Conservation (phyloP, 176 grass and related monocot genomes). For the Paspalum notatum region DNA sequence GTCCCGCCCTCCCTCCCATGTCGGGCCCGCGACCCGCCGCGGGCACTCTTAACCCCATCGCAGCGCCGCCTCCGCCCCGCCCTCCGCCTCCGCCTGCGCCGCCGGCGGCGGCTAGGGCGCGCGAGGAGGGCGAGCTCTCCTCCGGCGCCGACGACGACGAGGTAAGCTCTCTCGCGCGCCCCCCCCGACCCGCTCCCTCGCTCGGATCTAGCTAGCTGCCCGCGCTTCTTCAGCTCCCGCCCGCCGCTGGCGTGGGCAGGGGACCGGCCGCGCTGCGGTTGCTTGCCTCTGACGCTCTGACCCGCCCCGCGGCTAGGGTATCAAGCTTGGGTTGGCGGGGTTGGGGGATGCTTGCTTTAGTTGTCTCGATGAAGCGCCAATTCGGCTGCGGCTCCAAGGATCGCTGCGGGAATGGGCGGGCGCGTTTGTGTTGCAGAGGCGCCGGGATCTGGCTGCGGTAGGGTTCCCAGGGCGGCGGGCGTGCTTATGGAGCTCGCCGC, state of each 20-base stretch:
- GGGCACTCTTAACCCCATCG: slow-evolving; percentile 43
- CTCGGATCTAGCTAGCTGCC: slow-evolving; percentile 19
- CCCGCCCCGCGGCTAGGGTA: slow-evolving; percentile 5
- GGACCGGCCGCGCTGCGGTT: background rate
- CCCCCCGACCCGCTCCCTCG: background rate
- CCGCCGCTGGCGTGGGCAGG: background rate
- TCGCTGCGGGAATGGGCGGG: background rate
- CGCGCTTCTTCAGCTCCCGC: background rate
- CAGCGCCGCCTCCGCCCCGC: background rate
- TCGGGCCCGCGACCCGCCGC: slow-evolving; percentile 26
- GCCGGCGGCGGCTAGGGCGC: slow-evolving; percentile 38
- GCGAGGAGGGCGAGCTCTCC: slow-evolving; percentile 75
- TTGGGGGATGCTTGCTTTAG: background rate
- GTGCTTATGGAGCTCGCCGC: background rate
- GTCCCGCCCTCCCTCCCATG: slow-evolving; percentile 25
- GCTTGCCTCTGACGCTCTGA: slow-evolving; percentile 20
- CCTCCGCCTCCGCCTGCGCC: background rate
- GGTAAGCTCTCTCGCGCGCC: slow-evolving; percentile 35
- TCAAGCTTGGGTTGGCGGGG: background rate
- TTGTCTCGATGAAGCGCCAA: background rate
- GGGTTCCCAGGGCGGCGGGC: background rate
- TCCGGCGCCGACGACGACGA: slow-evolving; percentile 69
- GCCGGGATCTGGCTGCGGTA: slow-evolving; percentile 6
- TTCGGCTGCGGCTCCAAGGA: slow-evolving; percentile 8
- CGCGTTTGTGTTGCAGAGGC: background rate